Evolutionary conservation across 208 protist species (phyloP), one percentile per base, ranked within the genome.

Genomic region (Wallacemonas collosoma): DNA sequence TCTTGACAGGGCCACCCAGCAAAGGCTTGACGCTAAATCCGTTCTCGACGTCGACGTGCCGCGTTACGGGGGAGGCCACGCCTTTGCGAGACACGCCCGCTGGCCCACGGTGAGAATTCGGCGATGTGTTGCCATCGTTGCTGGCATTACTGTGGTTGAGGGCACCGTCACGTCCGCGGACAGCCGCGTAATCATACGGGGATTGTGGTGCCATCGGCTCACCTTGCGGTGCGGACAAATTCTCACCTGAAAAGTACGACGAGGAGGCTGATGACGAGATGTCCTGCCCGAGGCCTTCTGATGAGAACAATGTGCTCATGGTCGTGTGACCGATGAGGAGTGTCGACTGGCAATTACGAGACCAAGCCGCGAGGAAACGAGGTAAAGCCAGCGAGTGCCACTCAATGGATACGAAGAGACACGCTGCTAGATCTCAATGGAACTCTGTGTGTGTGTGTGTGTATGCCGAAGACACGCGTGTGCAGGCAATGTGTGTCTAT

Each of bases 241-340:
- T 62, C 53, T 76, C 62, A 15, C 65, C 65, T 1, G 72, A 76
- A 15, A 76, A 70, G 63, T 66, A 76, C 48, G 72, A 76, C 2
- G 72, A 76, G 17, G 72, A 76, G n/a, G 63, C 72, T 36, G 72
- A 76, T 8, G 72, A 76, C 15, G 72, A 76, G 38, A 71, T 64
- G 26, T 76, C 64, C 38, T 75, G 40, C 61, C 11, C 71, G 63
- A 68, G 50, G 39, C 17, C 53, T 44, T 43, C 62, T 53, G 45
- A 12, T 44, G 50, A 43, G 41, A 58, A 39, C 5, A 58, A 7
- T 47, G 47, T 48, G 35, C 36, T 39, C 40, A 61, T 48, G 44
- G 26, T 26, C 26, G 26, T 0, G 26, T 26, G 26, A 26, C 26
- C 26, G 26, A 26, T 26, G 26, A 26, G 26, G 26, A 26, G 26